Evolutionary conservation across 192 early-diverging fungal species (phyloP).

Genomic region (Rhizoclosmatium globosum): DNA sequence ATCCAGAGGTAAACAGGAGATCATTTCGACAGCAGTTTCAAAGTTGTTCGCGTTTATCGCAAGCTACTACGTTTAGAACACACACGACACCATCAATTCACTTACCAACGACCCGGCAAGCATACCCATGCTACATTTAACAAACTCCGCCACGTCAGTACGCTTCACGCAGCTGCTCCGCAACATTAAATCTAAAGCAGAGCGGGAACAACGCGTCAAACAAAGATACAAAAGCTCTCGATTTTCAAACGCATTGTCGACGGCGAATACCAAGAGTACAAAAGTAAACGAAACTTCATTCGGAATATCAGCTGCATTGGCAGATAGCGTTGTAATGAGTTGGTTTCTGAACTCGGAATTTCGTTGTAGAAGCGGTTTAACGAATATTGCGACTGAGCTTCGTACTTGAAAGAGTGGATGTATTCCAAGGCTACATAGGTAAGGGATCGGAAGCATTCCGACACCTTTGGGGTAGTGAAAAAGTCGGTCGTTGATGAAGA

Average conservation of each 20-base stretch:
- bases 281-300: no score
- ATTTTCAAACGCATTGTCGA: conserved; percentile 6
- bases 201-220: conserved; percentile 3
- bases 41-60: neutral
- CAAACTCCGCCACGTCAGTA: neutral
- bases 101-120: conserved; percentile 17
- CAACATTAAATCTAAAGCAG: conserved; percentile 9
- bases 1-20: neutral
- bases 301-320: no score
- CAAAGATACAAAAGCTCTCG: conserved; percentile 24
- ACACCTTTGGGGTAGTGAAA: conserved; percentile 17
- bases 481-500: neutral
- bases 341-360: no score
- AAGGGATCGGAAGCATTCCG: conserved; percentile 3
- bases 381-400: neutral
- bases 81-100: neutral
- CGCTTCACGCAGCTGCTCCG: neutral
- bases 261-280: conserved; percentile 7
- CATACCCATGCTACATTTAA: neutral
- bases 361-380: neutral
- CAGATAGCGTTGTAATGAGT: no score
- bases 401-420: neutral
- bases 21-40: conserved; percentile 11
- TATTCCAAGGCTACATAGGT: neutral
- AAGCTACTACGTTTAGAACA: no score